Percentiles rank a stretch among this genome's conserved stretches.
phyloP scores from a whole-genome alignment of 2,329 filamentous ascomycete species.

The Pseudogymnoascus sp. region DNA sequence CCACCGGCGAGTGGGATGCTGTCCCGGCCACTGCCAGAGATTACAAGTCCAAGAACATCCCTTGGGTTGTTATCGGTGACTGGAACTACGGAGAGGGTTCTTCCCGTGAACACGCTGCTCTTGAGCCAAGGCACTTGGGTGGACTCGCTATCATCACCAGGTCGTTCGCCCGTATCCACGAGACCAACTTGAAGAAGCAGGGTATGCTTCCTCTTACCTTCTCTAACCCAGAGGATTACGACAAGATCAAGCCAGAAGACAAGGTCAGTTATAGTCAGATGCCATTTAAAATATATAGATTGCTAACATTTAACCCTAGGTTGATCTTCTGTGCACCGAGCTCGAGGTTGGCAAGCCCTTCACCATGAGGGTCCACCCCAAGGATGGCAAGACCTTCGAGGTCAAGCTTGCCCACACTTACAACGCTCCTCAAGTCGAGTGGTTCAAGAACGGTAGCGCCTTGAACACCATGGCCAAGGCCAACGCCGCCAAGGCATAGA shows the following conservation, averaged over 20 bases:
- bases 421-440: slow-evolving; percentile 96
- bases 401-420: slow-evolving; percentile 87
- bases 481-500: slow-evolving; percentile 13
- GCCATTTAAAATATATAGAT: background rate
- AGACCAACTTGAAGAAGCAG: slow-evolving; percentile 99
- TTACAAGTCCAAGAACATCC: slow-evolving; percentile 95
- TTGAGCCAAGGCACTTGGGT: slow-evolving; percentile 94
- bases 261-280: slow-evolving; percentile 43
- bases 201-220: slow-evolving; percentile 99
- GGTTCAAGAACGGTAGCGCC: slow-evolving; percentile 97
- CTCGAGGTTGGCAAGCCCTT: slow-evolving; percentile 88
- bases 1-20: slow-evolving; percentile 73
- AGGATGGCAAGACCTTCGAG: slow-evolving; percentile 74
- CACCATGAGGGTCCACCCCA: slow-evolving; percentile 85
- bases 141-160: slow-evolving; percentile 94
- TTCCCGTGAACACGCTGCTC: slow-evolving; percentile 95
- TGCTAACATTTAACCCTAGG: slow-evolving; percentile 28
- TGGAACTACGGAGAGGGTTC: slow-evolving; percentile 99
- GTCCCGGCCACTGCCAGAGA: slow-evolving; percentile 92
- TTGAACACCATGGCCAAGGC: slow-evolving; percentile 96
- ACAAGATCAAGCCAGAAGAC: slow-evolving; percentile 90
- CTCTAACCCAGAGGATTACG: slow-evolving; percentile 88
- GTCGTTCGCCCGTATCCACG: slow-evolving; percentile 97
- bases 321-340: slow-evolving; percentile 83
- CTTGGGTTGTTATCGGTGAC: slow-evolving; percentile 97